phyloP scores from a whole-genome alignment of 2,329 filamentous ascomycete species.

The Catunica adiposa region DNA sequence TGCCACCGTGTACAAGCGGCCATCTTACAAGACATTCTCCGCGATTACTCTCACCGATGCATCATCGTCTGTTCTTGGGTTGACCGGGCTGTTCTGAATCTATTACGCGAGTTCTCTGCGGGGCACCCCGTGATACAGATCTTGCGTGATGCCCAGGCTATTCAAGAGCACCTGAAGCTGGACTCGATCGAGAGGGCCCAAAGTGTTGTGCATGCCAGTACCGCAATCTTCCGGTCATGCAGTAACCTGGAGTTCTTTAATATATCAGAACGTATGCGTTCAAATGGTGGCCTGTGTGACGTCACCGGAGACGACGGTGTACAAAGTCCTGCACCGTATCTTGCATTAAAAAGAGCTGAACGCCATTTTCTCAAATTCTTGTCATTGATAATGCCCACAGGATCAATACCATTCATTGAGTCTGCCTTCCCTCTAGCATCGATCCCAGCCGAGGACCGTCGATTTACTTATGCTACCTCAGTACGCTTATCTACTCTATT shows the following conservation, averaged over 20 bases:
- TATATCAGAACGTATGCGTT: conserved; percentile 37
- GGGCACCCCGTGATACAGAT: conserved; percentile 57
- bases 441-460: conserved; percentile 41
- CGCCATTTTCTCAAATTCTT: conserved; percentile 54
- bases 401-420: conserved; percentile 40
- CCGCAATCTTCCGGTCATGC: conserved; percentile 44
- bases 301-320: conserved; percentile 20
- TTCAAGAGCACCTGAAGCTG: conserved; percentile 45
- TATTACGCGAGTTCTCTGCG: conserved; percentile 44
- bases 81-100: conserved; percentile 42
- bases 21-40: conserved; percentile 42
- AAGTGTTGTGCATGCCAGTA: conserved; percentile 40
- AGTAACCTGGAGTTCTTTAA: conserved; percentile 68
- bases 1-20: conserved; percentile 48
- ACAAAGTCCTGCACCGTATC: conserved; percentile 37
- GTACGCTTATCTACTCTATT: conserved; percentile 42
- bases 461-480: conserved; percentile 51
- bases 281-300: conserved; percentile 8
- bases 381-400: conserved; percentile 39
- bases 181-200: conserved; percentile 38
- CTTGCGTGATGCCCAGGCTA: conserved; percentile 45
- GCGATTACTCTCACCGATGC: conserved; percentile 39
- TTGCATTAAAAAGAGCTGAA: conserved; percentile 52
- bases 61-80: conserved; percentile 61
- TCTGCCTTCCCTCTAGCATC: conserved; percentile 49